Base-by-base conservation (phyloP, 2,329 filamentous ascomycete genomes). In the Calonectria ilicicola region DNA sequence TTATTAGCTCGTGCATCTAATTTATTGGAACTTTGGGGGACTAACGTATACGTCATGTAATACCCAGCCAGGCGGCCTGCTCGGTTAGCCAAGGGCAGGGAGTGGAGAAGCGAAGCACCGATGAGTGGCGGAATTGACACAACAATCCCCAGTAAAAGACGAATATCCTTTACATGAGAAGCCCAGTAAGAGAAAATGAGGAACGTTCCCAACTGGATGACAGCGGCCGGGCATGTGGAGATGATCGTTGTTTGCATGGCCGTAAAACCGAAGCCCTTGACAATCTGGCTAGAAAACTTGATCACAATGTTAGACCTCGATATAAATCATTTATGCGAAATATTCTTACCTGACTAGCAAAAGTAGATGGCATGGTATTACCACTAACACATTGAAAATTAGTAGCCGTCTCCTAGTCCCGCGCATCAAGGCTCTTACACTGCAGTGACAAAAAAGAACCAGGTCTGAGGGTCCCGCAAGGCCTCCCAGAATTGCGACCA, bases 401-500 rank as follows among this genome's bases (percentile, higher is more conserved):
- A 21, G 14, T 17, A 17, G 3, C 40, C 26, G 21, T 3, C 19
- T 3, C 19, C 19, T 7, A 21, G 8, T 1, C 9, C 26, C 12
- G 15, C 5, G 27, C 17, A 17, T 29, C 8, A n/a, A 21, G 19
- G 29, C 4, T 17, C 67, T 65, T 47, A 65, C 67, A 69, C 38
- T 3, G 67, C 67, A 2, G 67, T 69, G 38, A 58, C 35, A n/a
- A 69, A 69, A 32, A 69, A 69, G 27, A 69, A 58, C 2, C 10
- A 35, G 6, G 67, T 69, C 27, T 69, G 67, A n/a, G 67, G 67
- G 32, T 69, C 67, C 47, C 29, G 26, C 12, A 72, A 38, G 8
- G 72, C 69, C 65, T 72, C 69, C 65, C 60, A 72, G 19, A 74
- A 74, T 51, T 72, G 72, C 27, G 38, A 15, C 72, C 72, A 74